These are phyloP conservation scores for Colletotrichum godetiae DNA, from an alignment of 2,329 filamentous ascomycete species.

Conservation along the genomic window DNA sequence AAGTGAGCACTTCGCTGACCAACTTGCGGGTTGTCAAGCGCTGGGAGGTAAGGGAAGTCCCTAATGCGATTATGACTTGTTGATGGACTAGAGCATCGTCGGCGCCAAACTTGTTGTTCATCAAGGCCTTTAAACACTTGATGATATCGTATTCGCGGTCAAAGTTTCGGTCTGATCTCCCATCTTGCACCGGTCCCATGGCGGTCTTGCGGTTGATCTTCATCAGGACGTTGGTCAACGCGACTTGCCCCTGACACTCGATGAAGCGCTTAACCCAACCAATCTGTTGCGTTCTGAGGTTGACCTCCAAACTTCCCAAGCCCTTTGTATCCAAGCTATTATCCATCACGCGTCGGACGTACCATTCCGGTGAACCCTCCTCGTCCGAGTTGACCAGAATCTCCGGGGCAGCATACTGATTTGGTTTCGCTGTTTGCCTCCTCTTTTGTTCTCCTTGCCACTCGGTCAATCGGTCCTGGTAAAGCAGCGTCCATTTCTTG, in stretches of 20 bases:
- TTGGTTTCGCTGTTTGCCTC: slow-evolving; percentile 76
- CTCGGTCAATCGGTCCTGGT: slow-evolving; percentile 94
- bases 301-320: slow-evolving; percentile 92
- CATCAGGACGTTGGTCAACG: slow-evolving; percentile 90
- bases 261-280: slow-evolving; percentile 98
- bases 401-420: slow-evolving; percentile 74
- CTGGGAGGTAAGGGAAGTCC: slow-evolving; percentile 87
- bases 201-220: slow-evolving; percentile 93
- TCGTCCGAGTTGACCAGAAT: slow-evolving; percentile 87
- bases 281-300: slow-evolving; percentile 94
- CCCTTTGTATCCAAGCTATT: slow-evolving; percentile 93
- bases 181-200: slow-evolving; percentile 71
- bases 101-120: slow-evolving; percentile 99
- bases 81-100: slow-evolving; percentile 94
- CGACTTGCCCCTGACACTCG: slow-evolving; percentile 96
- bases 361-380: slow-evolving; percentile 97
- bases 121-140: slow-evolving; percentile 95
- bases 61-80: slow-evolving; percentile 88
- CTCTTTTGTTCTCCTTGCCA: slow-evolving; percentile 95
- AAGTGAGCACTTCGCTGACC: slow-evolving; percentile 95
- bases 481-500: slow-evolving; percentile 98
- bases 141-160: slow-evolving; percentile 97
- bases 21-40: slow-evolving; percentile 92
- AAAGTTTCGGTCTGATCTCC: slow-evolving; percentile 78
- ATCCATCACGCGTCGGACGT: slow-evolving; percentile 96